A percentile compares a stretch with the other conserved stretches of the same genome.
Conservation (phyloP, 371 early-diverging fungal genomes). For the Lichtheimia ramosa region DNA sequence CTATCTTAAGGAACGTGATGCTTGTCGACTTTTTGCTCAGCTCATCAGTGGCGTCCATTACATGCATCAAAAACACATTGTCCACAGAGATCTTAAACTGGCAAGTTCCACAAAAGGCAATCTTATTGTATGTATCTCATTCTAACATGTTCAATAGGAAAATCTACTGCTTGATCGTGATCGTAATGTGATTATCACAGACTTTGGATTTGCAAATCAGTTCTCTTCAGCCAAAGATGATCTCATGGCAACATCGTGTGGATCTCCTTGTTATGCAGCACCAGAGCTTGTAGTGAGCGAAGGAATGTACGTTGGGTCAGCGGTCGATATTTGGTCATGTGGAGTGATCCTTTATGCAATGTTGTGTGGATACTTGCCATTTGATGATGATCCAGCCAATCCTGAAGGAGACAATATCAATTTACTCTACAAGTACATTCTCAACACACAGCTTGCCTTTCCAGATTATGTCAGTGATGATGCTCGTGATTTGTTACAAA, state of each 20-base stretch:
- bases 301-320: constrained; percentile 97
- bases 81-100: constrained; percentile 96
- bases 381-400: constrained; percentile 97
- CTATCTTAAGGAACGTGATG: constrained; percentile 91
- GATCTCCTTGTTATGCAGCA: constrained; percentile 98
- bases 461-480: constrained; percentile 86
- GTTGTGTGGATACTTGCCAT: constrained; percentile 98
- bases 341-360: constrained; percentile 97
- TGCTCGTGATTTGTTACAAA: constrained; percentile 80
- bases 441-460: constrained; percentile 86
- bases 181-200: constrained; percentile 94
- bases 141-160: constrained; percentile 47
- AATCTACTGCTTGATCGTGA: constrained; percentile 88
- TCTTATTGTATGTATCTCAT: neutral
- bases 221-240: constrained; percentile 70
- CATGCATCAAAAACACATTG: constrained; percentile 86
- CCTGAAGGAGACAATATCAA: constrained; percentile 97
- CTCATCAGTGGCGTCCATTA: constrained; percentile 89
- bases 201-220: constrained; percentile 99
- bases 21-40: constrained; percentile 92
- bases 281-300: constrained; percentile 97
- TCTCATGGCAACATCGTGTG: constrained; percentile 92
- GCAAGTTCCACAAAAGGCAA: constrained; percentile 41
- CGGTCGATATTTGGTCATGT: constrained; percentile 96
- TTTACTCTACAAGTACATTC: constrained; percentile 92